Percentiles rank a stretch among this genome's conserved stretches.
Conservation (phyloP, 169 alveolate species). For the Plasmodium billcollinsi region DNA sequence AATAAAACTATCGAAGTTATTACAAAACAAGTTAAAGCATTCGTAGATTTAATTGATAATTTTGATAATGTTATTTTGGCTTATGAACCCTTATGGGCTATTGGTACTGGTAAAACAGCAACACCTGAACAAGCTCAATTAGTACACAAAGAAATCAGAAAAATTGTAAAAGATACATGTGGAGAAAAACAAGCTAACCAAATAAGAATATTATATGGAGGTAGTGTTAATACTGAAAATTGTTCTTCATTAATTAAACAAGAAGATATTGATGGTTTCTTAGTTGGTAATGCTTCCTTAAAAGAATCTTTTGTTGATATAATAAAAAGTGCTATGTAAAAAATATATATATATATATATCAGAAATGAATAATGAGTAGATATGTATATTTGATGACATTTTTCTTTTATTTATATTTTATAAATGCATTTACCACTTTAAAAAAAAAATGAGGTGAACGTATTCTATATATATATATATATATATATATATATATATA, state of each 20-base stretch:
- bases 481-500: too few species aligned
- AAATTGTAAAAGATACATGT: slow-evolving; percentile 43
- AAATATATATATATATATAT: background rate
- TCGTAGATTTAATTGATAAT: slow-evolving; percentile 86
- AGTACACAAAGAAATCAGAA: slow-evolving; percentile 91
- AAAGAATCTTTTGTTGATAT: slow-evolving; percentile 96
- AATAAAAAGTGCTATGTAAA: slow-evolving; percentile 86
- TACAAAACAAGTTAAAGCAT: slow-evolving; percentile 91
- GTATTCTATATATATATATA: too few species aligned
- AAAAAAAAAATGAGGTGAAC: too few species aligned
- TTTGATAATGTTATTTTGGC: slow-evolving; percentile 97
- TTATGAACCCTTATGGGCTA: slow-evolving; percentile 99
- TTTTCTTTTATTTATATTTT: too few species aligned
- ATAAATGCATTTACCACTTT: too few species aligned
- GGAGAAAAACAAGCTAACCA: slow-evolving; percentile 90
- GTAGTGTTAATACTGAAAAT: slow-evolving; percentile 97
- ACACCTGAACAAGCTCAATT: slow-evolving; percentile 97
- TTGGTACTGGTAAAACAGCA: slow-evolving; percentile 99
- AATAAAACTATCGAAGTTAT: slow-evolving; percentile 94
- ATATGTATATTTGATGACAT: too few species aligned
- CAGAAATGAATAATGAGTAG: too few species aligned
- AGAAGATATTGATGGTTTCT: slow-evolving; percentile 98
- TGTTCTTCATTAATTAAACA: slow-evolving; percentile 93
- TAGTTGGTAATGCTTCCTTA: slow-evolving; percentile 99
- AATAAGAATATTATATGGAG: slow-evolving; percentile 98